A percentile compares a stretch with the other conserved stretches of the same genome.
phyloP scores from a whole-genome alignment of 345 rosid genomes.

The Salix suchowensis region DNA sequence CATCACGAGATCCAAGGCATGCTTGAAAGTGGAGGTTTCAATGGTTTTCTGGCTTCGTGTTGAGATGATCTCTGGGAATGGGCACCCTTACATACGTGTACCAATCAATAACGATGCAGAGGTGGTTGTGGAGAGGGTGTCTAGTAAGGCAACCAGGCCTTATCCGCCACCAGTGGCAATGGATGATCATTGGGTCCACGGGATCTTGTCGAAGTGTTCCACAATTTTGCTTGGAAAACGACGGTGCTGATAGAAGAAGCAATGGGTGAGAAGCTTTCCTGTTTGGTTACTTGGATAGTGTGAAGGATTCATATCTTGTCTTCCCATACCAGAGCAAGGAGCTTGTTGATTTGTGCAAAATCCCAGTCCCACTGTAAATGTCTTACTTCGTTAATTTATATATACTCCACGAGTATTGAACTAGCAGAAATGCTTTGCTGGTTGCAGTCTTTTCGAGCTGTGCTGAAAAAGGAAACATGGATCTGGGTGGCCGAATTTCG shows the following conservation, averaged over 20 bases:
- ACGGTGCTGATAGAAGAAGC: slow-evolving; percentile 39
- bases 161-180: slow-evolving; percentile 36
- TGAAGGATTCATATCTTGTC: slow-evolving; percentile 9
- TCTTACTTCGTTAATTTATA: no score
- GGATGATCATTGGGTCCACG: slow-evolving; percentile 39
- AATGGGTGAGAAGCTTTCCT: slow-evolving; percentile 21
- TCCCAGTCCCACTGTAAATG: no score
- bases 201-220: slow-evolving; percentile 55
- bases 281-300: slow-evolving; percentile 46
- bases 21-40: slow-evolving; percentile 49
- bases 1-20: slow-evolving; percentile 59
- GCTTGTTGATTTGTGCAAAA: no score
- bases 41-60: slow-evolving; percentile 56
- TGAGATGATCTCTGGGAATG: slow-evolving; percentile 55
- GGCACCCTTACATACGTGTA: slow-evolving; percentile 41
- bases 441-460: no score
- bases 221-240: slow-evolving; percentile 48
- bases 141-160: slow-evolving; percentile 59
- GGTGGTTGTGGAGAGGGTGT: slow-evolving; percentile 38
- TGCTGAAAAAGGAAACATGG: no score
- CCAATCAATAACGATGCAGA: not conserved
- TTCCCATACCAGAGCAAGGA: no score
- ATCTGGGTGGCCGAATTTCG: no score
- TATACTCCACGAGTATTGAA: no score
- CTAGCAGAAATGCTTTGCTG: no score